Conservation (phyloP, 192 early-diverging fungal species). For the Borealophlyctis nickersoniae region DNA sequence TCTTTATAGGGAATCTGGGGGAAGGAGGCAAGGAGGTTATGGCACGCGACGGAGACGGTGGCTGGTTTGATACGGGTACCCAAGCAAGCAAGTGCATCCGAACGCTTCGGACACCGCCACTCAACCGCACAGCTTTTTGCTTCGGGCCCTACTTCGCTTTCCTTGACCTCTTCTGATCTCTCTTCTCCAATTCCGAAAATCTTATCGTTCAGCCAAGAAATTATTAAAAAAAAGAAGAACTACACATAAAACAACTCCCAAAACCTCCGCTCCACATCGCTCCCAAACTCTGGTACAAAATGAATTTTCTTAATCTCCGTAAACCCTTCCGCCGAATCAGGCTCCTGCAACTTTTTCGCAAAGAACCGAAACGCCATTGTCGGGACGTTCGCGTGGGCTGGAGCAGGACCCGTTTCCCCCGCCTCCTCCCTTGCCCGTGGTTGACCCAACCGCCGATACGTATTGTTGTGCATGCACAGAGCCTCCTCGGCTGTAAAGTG, state of each 20-base stretch:
- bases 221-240: neutral
- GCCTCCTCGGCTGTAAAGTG: constrained; percentile 53
- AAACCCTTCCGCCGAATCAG: constrained; percentile 54
- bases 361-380: constrained; percentile 53
- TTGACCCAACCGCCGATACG: constrained; percentile 54
- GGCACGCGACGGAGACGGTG: too few species aligned
- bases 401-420: constrained; percentile 1
- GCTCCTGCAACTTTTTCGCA: constrained; percentile 45
- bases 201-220: too few species aligned
- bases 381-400: constrained; percentile 27
- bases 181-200: too few species aligned
- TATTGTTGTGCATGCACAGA: constrained; percentile 77
- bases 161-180: too few species aligned
- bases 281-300: constrained; percentile 58
- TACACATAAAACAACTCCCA: constrained; percentile 48
- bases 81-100: too few species aligned
- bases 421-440: constrained; percentile 15
- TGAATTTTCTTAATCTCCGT: constrained; percentile 55
- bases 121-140: too few species aligned
- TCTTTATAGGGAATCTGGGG: too few species aligned
- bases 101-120: too few species aligned
- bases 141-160: too few species aligned
- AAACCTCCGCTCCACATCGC: constrained; percentile 37
- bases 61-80: too few species aligned
- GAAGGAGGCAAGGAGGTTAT: too few species aligned